Evolutionary conservation across 441 rosid species (phyloP).

Genomic region (Biscutella auriculata): DNA sequence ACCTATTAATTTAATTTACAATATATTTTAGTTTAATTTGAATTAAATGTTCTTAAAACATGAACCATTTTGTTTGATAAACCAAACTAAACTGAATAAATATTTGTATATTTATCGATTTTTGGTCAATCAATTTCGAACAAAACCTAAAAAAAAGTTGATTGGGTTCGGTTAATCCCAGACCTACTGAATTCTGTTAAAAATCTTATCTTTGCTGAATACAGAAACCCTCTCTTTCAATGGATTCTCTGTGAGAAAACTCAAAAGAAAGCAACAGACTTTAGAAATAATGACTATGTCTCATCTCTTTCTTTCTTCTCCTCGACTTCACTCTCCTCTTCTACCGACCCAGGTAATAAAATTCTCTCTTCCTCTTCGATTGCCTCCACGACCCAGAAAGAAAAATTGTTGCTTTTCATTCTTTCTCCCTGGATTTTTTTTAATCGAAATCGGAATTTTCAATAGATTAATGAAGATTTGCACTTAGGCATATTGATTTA

Average conservation of each 20-base stretch:
- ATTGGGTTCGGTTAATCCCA: too few species aligned
- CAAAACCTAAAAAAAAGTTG: too few species aligned
- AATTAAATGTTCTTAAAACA: too few species aligned
- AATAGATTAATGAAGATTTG: background rate
- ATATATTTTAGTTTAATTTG: too few species aligned
- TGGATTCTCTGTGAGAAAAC: background rate
- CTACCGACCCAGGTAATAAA: slow-evolving; percentile 9
- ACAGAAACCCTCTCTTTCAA: background rate
- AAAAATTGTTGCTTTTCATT: background rate
- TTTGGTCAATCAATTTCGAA: too few species aligned
- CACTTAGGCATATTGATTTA: too few species aligned
- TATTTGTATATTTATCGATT: too few species aligned
- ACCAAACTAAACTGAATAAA: too few species aligned
- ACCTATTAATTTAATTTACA: too few species aligned
- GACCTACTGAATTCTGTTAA: too few species aligned
- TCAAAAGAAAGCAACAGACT: background rate
- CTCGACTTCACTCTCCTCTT: slow-evolving; percentile 10
- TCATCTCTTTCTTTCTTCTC: slow-evolving; percentile 18
- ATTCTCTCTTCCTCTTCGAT: background rate
- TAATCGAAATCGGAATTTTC: background rate
- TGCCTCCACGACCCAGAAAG: background rate
- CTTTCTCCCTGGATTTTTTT: background rate
- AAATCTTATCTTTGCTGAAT: slow-evolving; percentile 8
- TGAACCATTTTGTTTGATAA: too few species aligned
- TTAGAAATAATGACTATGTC: slow-evolving; percentile 3